Evolutionary conservation across 768 basidiomycete species (phyloP).

Genomic region (Tylopilus balloui): DNA sequence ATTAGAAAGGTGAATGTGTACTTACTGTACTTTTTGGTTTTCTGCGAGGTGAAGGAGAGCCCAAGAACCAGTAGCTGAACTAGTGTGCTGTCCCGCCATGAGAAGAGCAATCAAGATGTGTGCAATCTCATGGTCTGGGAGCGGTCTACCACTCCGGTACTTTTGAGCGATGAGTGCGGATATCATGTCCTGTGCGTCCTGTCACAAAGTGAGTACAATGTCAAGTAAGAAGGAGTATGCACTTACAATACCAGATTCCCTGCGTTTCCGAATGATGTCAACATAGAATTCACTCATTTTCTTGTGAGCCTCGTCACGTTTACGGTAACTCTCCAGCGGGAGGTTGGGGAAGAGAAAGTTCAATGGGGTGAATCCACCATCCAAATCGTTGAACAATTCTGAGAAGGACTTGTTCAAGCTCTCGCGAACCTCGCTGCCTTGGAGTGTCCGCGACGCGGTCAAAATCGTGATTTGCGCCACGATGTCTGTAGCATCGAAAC

Average conservation of each 20-base stretch:
- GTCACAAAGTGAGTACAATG: conserved; percentile 18
- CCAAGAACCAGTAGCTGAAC: conserved; percentile 91
- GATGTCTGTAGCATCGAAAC: conserved; percentile 66
- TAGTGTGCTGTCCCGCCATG: conserved; percentile 99
- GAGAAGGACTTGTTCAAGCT: conserved; percentile 82
- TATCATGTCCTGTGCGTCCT: conserved; percentile 89
- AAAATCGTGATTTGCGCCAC: conserved; percentile 90
- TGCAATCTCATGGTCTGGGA: conserved; percentile 89
- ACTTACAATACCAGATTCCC: conserved; percentile 43
- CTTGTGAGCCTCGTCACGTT: conserved; percentile 83
- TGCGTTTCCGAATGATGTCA: conserved; percentile 75
- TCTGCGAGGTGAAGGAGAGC: conserved; percentile 80
- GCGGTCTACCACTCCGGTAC: conserved; percentile 74
- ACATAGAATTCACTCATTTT: conserved; percentile 95
- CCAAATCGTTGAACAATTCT: conserved; percentile 78
- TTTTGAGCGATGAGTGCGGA: conserved; percentile 76
- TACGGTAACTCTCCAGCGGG: conserved; percentile 85
- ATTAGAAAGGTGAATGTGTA: conserved; percentile 8
- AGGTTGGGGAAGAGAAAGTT: conserved; percentile 95
- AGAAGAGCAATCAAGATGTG: conserved; percentile 98
- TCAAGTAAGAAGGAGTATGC: not conserved
- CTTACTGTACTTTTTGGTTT: conserved; percentile 69
- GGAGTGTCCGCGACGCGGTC: conserved; percentile 89
- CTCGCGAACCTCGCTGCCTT: conserved; percentile 85
- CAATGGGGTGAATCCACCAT: conserved; percentile 93